These are phyloP conservation scores for Silene uniflora DNA, from an alignment of 148 eudicot genomes.

Conservation along the genomic window DNA sequence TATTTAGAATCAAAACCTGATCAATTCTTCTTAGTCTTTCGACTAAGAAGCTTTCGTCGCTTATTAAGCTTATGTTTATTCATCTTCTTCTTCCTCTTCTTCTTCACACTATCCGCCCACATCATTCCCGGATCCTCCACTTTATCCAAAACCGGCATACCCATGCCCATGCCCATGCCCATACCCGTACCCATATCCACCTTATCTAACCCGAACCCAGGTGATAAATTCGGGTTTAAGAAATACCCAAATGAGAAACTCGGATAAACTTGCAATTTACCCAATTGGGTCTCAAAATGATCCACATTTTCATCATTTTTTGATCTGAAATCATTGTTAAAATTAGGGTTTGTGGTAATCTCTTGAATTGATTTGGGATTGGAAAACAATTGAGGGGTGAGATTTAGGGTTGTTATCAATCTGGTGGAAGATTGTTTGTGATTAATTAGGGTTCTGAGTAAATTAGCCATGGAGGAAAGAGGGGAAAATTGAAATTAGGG, in stretches of 20 bases:
- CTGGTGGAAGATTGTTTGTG: conserved; percentile 22
- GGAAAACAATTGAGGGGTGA: conserved; percentile 22
- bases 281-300: conserved; percentile 15
- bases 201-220: conserved; percentile 24
- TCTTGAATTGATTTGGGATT: conserved; percentile 20
- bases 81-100: conserved; percentile 65
- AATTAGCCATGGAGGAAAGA: conserved; percentile 21
- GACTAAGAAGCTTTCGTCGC: conserved; percentile 44
- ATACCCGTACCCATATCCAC: background rate
- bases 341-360: conserved; percentile 19
- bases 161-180: too few relatives aligned
- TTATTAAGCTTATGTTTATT: conserved; percentile 57
- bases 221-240: conserved; percentile 29
- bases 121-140: conserved; percentile 30
- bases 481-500: background rate
- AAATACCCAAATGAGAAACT: conserved; percentile 44
- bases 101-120: conserved; percentile 69
- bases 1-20: conserved; percentile 14
- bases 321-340: conserved; percentile 19
- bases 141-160: conserved; percentile 20
- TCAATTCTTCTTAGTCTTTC: conserved; percentile 38
- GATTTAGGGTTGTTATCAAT: conserved; percentile 20
- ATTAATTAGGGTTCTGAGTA: conserved; percentile 23
- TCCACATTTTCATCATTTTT: background rate
- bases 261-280: conserved; percentile 32